Conservation (phyloP, 2,329 filamentous ascomycete genomes). For the Aspergillus tanneri region DNA sequence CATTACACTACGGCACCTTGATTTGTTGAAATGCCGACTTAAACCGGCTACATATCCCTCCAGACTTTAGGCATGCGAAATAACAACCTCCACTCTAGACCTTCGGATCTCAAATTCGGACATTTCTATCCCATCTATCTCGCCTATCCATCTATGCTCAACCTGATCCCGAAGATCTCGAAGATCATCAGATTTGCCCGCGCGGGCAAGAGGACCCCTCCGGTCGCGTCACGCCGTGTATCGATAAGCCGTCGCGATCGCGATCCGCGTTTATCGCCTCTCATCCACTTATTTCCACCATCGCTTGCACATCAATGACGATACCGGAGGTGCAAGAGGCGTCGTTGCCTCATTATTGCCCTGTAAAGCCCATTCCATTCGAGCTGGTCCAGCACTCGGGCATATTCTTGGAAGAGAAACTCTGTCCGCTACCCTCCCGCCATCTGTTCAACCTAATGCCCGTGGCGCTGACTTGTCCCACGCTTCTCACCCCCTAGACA, state of each 20-base stretch:
- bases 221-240: too few species aligned
- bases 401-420: slow-evolving; percentile 72
- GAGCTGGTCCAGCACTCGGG: slow-evolving; percentile 66
- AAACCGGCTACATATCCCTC: slow-evolving; percentile 1
- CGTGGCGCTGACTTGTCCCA: slow-evolving; percentile 12
- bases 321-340: slow-evolving; percentile 18
- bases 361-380: slow-evolving; percentile 58
- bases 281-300: not conserved
- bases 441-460: slow-evolving; percentile 1
- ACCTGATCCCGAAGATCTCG: too few species aligned
- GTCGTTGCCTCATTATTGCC: slow-evolving; percentile 47
- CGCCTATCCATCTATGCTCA: too few species aligned
- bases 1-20: slow-evolving; percentile 29
- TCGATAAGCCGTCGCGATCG: too few species aligned
- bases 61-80: too few species aligned
- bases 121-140: too few species aligned
- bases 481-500: slow-evolving; percentile 44
- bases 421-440: slow-evolving; percentile 53
- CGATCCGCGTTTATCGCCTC: not conserved
- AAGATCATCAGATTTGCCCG: too few species aligned
- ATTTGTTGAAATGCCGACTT: slow-evolving; percentile 7
- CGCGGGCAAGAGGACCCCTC: too few species aligned
- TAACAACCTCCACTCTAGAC: too few species aligned
- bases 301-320: slow-evolving; percentile 17
- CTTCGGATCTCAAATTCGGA: too few species aligned